Evolutionary conservation across 257 asterid species (phyloP), one percentile per base, ranked within the genome.

Genomic region (Eustoma russellianum): DNA sequence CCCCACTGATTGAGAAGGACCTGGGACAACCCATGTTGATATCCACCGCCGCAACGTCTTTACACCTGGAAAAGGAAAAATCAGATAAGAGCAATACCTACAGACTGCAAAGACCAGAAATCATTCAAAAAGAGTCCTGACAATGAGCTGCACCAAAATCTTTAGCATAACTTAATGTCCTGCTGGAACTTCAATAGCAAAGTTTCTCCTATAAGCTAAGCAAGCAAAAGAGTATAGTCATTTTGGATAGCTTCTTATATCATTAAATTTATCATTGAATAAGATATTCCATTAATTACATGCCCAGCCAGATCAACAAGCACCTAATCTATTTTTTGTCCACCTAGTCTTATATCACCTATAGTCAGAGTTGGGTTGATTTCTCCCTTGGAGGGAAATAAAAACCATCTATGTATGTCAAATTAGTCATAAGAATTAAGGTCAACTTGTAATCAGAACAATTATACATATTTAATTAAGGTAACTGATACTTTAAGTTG

Each of bases 1-100:
- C 96, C 68, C 98, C 98, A 68, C 95, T 86, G 56, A 83, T 54
- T 33, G 98, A 90, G 68, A 90, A 90, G 7, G 96, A 64, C 74
- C 63, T 90, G 50, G 98, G 98, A 74, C 98, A 90, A 60, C 98
- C 98, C 98, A 90, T 90, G 67, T 90, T 90, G 62, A 90, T 69
- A 66, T 90, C 98, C 49, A 90, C 77, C 13, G 98, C 94, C 58
- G 96, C 91, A 63, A 90, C 94, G 71, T 86, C 96, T 61, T 49
- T 78, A 77, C 91, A 90, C 74, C 97, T 90, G 73, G 69, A 53
- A 63, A 56, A 64, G 53, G 64, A 61, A 46, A 54, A 17, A 38
- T 47, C 24, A 35, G 30, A 43, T 18, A 15, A 57, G 63, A 53
- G 24, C 18, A 17, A 13, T 14, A 17, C 14, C 13, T 13, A 52